Base-by-base conservation (phyloP, 148 eudicot species). In the Beta vulgaris region DNA sequence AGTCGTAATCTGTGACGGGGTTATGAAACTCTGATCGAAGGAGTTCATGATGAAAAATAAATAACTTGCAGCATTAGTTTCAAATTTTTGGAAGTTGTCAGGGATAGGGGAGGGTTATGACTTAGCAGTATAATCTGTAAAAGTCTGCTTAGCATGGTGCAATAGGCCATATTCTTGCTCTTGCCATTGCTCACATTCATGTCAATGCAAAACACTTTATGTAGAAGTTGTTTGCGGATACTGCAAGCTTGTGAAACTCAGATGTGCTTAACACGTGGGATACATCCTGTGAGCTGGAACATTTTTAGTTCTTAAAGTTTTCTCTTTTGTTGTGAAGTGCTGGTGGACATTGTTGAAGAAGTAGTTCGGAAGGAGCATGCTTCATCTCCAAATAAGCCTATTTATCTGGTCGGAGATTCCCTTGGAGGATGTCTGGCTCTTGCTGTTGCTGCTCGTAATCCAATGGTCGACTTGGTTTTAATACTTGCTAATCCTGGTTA, bases 361-460 rank as follows among this genome's bases (percentile, higher is more conserved):
- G 79, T 88, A 53, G 83, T 95, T 81, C 87, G 87, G 82, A 54
- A 68, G 53, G 90, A 92, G 76, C 92, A 89, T 85, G 83, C 83
- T 74, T 79, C 75, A 44, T 82, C 84, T 73, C 98, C 98, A 65
- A 81, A 79, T 62, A 95, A 87, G 80, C 99, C 99, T 59, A 91
- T 95, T 46, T 95, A 95, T 86, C 73, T 95, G 72, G 89, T 95
- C 28, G 98, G 99, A 60, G 99, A 92, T 86, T 95, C 99, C 23
- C 82, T 95, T 65, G 99, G 99, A 72, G 98, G 98, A 64, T 84
- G 93, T 82, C 84, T 95, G 62, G 98, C 99, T 73, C 94, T 95
- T 66, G 87, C 99, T 55, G 86, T 95, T 75, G 97, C 99, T 62
- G 90, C 99, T 77, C 90, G 85, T 55, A 89, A 93, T 88, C 94